Evolutionary conservation across 805 yeast genomes (phyloP).

Genomic region (Schwanniomyces vanrijiae): DNA sequence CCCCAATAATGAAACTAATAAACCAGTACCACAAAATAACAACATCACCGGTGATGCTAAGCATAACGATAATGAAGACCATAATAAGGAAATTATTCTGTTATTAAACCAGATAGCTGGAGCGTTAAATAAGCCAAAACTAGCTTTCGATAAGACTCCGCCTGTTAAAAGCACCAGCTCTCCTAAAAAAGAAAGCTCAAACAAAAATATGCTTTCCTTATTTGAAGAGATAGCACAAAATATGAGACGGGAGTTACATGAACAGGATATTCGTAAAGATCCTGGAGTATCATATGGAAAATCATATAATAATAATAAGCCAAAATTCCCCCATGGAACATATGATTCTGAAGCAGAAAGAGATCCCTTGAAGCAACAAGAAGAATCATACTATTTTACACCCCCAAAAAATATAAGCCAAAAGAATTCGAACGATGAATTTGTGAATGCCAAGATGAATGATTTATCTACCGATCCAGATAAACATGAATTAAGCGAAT

Average conservation of each 20-base stretch:
- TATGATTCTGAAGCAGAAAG: not conserved
- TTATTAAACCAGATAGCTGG: constrained; percentile 4
- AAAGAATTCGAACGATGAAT: not conserved
- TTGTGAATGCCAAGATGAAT: not conserved
- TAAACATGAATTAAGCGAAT: not conserved
- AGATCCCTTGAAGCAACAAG: not conserved
- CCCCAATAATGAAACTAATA: not conserved
- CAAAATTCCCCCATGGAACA: not conserved
- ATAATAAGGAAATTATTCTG: not conserved
- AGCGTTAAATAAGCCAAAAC: not conserved
- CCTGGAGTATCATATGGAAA: not conserved
- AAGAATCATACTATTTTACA: not conserved
- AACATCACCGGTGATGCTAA: not conserved
- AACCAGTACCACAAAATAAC: not conserved
- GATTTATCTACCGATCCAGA: not conserved
- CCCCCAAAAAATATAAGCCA: not conserved
- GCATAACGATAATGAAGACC: not conserved
- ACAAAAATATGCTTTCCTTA: constrained; percentile 2
- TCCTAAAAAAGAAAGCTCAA: not conserved
- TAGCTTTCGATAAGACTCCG: not conserved
- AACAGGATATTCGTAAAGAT: not conserved
- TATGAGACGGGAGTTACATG: constrained; percentile 1
- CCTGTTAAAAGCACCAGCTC: not conserved
- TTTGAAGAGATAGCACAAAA: constrained; percentile 7
- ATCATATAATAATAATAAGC: not conserved